Evolutionary conservation across 2,329 filamentous ascomycete genomes (phyloP).

Genomic region (Amylocarpus encephaloides): DNA sequence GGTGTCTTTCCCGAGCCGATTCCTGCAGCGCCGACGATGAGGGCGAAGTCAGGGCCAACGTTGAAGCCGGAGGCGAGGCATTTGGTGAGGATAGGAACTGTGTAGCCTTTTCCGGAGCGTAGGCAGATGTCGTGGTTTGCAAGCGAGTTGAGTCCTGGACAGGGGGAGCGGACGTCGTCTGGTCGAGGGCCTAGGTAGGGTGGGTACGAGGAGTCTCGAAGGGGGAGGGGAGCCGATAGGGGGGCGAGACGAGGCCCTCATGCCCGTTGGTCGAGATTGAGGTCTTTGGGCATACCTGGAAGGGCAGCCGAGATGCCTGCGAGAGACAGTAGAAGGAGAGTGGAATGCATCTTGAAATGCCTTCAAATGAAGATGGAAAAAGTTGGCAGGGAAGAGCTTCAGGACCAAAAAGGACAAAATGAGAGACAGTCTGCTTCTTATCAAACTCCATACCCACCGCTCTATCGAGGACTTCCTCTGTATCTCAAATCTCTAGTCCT

Average conservation of each 20-base stretch:
- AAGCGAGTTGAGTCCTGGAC: constrained; percentile 28
- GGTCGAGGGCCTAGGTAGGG: background rate
- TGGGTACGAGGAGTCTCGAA: background rate
- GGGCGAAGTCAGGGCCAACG: constrained; percentile 29
- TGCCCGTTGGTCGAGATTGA: background rate
- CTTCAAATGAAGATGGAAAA: too few species aligned
- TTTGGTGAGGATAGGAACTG: constrained; percentile 25
- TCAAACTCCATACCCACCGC: too few species aligned
- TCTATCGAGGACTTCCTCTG: too few species aligned
- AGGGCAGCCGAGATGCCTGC: too few species aligned
- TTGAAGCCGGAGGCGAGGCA: constrained; percentile 26
- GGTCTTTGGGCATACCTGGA: too few species aligned
- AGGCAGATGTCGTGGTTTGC: constrained; percentile 32
- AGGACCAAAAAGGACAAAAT: too few species aligned
- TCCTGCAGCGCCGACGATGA: constrained; percentile 23
- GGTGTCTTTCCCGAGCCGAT: constrained; percentile 18
- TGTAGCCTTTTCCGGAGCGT: constrained; percentile 30
- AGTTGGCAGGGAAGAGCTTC: too few species aligned
- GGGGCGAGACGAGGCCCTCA: background rate
- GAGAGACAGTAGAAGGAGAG: too few species aligned
- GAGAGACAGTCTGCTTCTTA: too few species aligned
- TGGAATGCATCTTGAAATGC: too few species aligned
- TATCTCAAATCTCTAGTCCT: too few species aligned
- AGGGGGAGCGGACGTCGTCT: constrained; percentile 22
- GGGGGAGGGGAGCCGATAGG: background rate